These are phyloP conservation scores for Juncus effusus DNA, from an alignment of 176 grass and related monocot genomes.

Conservation along the genomic window DNA sequence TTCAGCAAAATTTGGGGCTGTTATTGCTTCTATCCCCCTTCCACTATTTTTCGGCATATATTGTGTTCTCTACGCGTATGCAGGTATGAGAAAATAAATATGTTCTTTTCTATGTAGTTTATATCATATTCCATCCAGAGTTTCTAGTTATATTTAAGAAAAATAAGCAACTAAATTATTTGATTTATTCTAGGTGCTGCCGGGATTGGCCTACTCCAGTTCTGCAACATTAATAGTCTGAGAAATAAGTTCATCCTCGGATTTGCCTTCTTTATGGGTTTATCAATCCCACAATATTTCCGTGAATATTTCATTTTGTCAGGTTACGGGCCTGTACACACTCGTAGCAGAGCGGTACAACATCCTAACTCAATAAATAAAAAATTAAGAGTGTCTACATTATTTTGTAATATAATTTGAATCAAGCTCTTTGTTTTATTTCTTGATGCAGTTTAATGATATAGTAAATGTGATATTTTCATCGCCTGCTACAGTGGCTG, in stretches of 20 bases:
- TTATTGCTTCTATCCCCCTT: constrained; percentile 84
- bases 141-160: background rate
- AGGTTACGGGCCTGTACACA: constrained; percentile 68
- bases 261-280: constrained; percentile 70
- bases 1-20: constrained; percentile 86
- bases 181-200: constrained; percentile 50
- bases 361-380: background rate
- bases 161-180: background rate
- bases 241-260: constrained; percentile 88
- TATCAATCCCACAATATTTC: constrained; percentile 88
- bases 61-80: constrained; percentile 83
- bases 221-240: constrained; percentile 83
- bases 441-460: constrained; percentile 70
- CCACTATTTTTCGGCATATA: constrained; percentile 79
- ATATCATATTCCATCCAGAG: constrained; percentile 9
- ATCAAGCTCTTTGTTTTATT: background rate
- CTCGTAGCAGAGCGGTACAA: constrained; percentile 47
- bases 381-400: background rate
- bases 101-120: background rate
- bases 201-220: constrained; percentile 75
- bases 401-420: background rate
- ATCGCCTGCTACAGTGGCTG: constrained; percentile 77
- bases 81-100: constrained; percentile 37
- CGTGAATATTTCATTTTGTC: constrained; percentile 55
- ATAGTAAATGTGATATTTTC: constrained; percentile 91